phyloP scores from a whole-genome alignment of 352 stramenopile genomes.

The Globisporangium radiosum region DNA sequence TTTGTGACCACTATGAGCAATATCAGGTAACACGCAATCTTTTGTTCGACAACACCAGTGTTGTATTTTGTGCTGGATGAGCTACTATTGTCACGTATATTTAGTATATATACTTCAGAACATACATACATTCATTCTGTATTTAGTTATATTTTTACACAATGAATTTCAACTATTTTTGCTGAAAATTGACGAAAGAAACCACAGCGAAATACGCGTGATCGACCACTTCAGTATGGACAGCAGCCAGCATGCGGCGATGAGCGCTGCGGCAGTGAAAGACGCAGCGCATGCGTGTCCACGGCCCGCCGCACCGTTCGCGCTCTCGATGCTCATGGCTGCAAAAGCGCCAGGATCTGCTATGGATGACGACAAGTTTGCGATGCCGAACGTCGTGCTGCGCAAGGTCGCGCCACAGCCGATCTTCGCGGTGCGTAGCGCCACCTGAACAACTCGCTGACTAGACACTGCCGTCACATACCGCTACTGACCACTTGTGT shows the following conservation, averaged over 20 bases:
- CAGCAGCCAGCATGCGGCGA: background rate
- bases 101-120: too few relatives aligned
- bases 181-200: background rate
- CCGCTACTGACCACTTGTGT: too few relatives aligned
- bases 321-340: constrained; percentile 21
- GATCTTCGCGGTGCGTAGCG: constrained; percentile 53
- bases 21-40: too few relatives aligned
- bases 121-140: too few relatives aligned
- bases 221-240: background rate
- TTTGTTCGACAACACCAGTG: too few relatives aligned
- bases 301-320: constrained; percentile 29
- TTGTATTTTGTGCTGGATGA: too few relatives aligned
- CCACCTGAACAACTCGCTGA: too few relatives aligned
- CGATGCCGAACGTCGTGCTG: constrained; percentile 45
- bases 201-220: background rate
- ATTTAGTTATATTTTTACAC: too few relatives aligned
- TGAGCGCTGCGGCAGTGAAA: background rate
- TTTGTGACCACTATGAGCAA: too few relatives aligned
- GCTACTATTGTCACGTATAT: too few relatives aligned
- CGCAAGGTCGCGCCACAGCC: constrained; percentile 64
- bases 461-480: too few relatives aligned
- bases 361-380: constrained; percentile 20
- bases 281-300: background rate
- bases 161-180: background rate
- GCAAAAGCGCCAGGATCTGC: constrained; percentile 8